Conservation (phyloP, 225 moss, liverwort and hornwort species). For the Asterella californica region DNA sequence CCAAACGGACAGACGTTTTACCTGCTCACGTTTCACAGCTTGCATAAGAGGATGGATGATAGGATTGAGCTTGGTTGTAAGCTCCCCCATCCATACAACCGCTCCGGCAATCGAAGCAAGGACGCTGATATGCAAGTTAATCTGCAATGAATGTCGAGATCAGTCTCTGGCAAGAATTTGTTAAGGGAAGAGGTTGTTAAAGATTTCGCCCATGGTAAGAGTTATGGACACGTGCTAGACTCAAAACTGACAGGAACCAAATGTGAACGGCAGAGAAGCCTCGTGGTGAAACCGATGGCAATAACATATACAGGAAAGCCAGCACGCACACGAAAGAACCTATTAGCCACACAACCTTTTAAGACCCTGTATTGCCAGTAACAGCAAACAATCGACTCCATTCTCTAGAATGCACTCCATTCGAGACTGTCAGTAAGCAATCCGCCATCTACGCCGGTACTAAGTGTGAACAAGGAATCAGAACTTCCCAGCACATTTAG, state of each 20-base stretch:
- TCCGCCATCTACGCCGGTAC: not conserved
- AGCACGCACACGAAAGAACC: not conserved
- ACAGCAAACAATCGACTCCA: not conserved
- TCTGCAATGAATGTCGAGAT: conserved; percentile 40
- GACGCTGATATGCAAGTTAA: conserved; percentile 81
- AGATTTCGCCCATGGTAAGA: not conserved
- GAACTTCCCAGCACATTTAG: not conserved
- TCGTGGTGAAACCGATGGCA: not conserved
- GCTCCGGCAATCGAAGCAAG: conserved; percentile 87
- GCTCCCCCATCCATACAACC: conserved; percentile 91
- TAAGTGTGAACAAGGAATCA: not conserved
- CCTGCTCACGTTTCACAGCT: conserved; percentile 92
- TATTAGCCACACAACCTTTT: not conserved
- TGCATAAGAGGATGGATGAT: conserved; percentile 88
- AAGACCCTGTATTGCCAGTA: not conserved
- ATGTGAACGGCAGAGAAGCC: not conserved
- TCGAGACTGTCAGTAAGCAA: too few species aligned
- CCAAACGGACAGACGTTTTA: conserved; percentile 19
- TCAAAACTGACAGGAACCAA: not conserved
- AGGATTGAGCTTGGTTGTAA: conserved; percentile 80
- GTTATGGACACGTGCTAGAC: not conserved
- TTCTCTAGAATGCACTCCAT: not conserved
- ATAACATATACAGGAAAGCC: not conserved
- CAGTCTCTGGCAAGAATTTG: not conserved
- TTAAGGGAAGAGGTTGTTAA: not conserved